phyloP scores from a whole-genome alignment of 78 protist species.

The Monosiga brevicollis region DNA sequence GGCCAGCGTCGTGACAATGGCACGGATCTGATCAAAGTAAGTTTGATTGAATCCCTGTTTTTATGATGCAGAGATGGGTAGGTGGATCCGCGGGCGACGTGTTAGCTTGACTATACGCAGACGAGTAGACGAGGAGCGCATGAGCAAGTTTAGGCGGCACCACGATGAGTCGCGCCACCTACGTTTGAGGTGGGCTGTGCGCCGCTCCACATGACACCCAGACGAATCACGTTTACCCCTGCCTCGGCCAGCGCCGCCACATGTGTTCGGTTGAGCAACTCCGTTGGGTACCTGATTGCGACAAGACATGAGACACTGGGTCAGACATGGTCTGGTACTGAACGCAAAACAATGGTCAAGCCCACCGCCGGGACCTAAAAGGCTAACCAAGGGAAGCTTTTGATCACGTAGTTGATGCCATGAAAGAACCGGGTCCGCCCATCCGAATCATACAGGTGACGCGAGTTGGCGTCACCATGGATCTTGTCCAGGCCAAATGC shows the following conservation, averaged over 20 bases:
- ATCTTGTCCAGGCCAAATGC: too few relatives aligned
- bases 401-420: constrained; percentile 72
- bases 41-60: constrained; percentile 34
- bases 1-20: constrained; percentile 25
- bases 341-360: too few relatives aligned
- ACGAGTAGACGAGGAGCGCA: too few relatives aligned
- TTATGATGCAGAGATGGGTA: too few relatives aligned
- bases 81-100: too few relatives aligned
- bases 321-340: too few relatives aligned
- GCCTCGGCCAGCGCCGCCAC: constrained; percentile 16
- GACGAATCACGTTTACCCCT: constrained; percentile 67
- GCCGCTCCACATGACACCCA: constrained; percentile 74
- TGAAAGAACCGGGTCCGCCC: constrained; percentile 58
- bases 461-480: too few relatives aligned
- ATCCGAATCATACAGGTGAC: constrained; percentile 43
- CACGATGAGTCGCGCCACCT: too few relatives aligned
- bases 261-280: constrained; percentile 34
- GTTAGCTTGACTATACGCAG: too few relatives aligned
- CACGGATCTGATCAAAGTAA: constrained; percentile 37
- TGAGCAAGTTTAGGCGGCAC: too few relatives aligned
- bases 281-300: constrained; percentile 28
- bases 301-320: too few relatives aligned
- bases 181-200: constrained; percentile 53
- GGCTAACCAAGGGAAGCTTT: constrained; percentile 63
- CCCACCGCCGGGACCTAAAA: constrained; percentile 5